phyloP scores from a whole-genome alignment of 2,329 filamentous ascomycete genomes.

The Ustulina deusta region DNA sequence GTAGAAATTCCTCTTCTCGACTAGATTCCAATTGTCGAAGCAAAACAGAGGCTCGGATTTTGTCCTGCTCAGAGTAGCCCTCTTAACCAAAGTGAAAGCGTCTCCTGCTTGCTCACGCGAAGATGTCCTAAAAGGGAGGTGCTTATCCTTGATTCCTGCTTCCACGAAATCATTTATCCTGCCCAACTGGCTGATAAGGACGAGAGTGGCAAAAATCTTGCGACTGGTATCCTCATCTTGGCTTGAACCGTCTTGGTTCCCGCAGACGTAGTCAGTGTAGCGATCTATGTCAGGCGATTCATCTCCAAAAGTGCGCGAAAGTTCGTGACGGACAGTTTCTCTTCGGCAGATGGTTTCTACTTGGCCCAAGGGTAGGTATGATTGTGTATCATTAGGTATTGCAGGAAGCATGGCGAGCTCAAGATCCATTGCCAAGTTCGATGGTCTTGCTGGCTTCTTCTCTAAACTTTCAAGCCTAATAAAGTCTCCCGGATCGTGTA shows the following conservation, averaged over 20 bases:
- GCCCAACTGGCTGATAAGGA: slow-evolving; percentile 12
- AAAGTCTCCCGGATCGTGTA: background rate
- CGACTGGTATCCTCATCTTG: slow-evolving; percentile 16
- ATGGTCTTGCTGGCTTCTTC: background rate
- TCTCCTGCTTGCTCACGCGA: background rate
- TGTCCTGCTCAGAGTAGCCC: slow-evolving; percentile 4
- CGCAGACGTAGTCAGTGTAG: slow-evolving; percentile 27
- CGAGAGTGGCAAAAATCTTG: slow-evolving; percentile 34
- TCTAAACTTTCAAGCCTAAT: background rate
- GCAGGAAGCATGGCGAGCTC: slow-evolving; percentile 18
- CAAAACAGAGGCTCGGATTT: slow-evolving; percentile 15
- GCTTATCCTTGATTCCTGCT: slow-evolving; percentile 25
- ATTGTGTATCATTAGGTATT: slow-evolving; percentile 16
- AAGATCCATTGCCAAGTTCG: slow-evolving; percentile 1
- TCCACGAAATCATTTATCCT: slow-evolving; percentile 24
- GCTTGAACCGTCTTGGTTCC: background rate
- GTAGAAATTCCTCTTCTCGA: slow-evolving; percentile 26
- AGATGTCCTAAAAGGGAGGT: slow-evolving; percentile 30
- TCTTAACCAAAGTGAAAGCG: slow-evolving; percentile 15
- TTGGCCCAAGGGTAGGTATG: slow-evolving; percentile 25
- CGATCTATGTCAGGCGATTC: slow-evolving; percentile 5
- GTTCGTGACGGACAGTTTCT: slow-evolving; percentile 16
- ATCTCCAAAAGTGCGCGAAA: slow-evolving; percentile 11
- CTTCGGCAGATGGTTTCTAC: slow-evolving; percentile 24
- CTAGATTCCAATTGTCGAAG: slow-evolving; percentile 25